These are phyloP conservation scores for Globisporangium yorkense DNA, from an alignment of 352 stramenopile genomes.

Conservation along the genomic window DNA sequence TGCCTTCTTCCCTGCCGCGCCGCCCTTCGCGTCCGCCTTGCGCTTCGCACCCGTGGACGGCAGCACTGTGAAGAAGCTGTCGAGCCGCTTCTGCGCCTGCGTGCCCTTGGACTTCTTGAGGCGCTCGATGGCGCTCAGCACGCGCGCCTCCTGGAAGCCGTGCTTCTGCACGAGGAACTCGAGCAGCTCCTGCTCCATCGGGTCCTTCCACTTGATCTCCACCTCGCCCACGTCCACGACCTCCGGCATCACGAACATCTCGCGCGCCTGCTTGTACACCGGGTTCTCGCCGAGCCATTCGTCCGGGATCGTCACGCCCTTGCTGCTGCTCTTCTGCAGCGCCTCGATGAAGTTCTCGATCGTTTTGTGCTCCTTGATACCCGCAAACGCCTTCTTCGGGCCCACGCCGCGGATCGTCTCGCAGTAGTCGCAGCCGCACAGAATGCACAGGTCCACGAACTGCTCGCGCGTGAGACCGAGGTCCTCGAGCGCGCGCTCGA, in stretches of 20 bases:
- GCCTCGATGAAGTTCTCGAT: slow-evolving; percentile 94
- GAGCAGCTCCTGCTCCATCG: slow-evolving; percentile 84
- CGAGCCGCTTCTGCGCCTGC: slow-evolving; percentile 95
- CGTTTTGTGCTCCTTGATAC: slow-evolving; percentile 94
- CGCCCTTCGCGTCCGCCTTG: slow-evolving; percentile 40
- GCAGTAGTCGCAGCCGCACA: slow-evolving; percentile 99
- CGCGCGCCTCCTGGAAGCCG: slow-evolving; percentile 93
- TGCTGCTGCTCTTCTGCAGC: slow-evolving; percentile 84
- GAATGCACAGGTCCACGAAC: slow-evolving; percentile 99
- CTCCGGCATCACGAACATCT: slow-evolving; percentile 90
- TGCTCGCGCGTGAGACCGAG: slow-evolving; percentile 91
- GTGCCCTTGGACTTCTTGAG: slow-evolving; percentile 94
- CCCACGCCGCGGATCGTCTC: slow-evolving; percentile 96
- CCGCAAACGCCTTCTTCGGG: slow-evolving; percentile 96
- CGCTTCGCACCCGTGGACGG: slow-evolving; percentile 59
- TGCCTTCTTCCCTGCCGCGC: slow-evolving; percentile 18
- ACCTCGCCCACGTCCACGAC: slow-evolving; percentile 53
- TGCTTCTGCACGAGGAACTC: slow-evolving; percentile 96
- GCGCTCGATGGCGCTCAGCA: slow-evolving; percentile 91
- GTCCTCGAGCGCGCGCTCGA: slow-evolving; percentile 89
- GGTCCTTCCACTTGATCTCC: slow-evolving; percentile 94
- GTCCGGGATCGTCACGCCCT: slow-evolving; percentile 77
- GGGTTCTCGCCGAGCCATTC: slow-evolving; percentile 85
- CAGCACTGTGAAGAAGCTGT: slow-evolving; percentile 94
- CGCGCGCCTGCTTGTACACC: slow-evolving; percentile 90